Evolutionary conservation across 129 eudicot species (phyloP), one percentile per base, ranked within the genome.

Genomic region (Tagetes erecta): DNA sequence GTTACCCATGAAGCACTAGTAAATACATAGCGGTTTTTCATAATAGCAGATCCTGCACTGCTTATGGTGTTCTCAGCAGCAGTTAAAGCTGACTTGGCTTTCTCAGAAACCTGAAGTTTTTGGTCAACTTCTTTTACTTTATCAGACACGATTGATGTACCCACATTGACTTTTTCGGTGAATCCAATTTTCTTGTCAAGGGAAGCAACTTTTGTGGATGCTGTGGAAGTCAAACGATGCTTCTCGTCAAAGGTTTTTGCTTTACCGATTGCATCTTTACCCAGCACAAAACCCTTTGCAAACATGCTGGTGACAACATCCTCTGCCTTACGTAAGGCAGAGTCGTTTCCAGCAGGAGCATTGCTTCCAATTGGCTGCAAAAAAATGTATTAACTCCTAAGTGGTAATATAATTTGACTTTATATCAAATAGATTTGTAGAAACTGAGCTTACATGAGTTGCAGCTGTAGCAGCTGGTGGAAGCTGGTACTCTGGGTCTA

Each of bases 41-140:
- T 85, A 14, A 85, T 79, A 45, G 89, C 89, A 11, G 84, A 85
- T 30, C 89, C 83, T 0, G 89, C 89, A 50, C 33, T 78, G 14
- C 36, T 79, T 20, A 82, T 86, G 2, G 80, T 85, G 42, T 82
- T 81, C 74, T 76, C 89, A 31, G 89, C 86, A 58, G 82, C 86
- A 3, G 84, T 75, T 37, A 74, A 60, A n/a, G 89, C 89, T 2
- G 82, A 82, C 42, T 79, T 85, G 56, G 83, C 83, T 53, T 85
- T 85, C 70, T 82, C 89, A 1, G 89, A 81, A 38, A 85, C 89
- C 67, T 82, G 89, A 60, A 81, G 80, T 60, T 85, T 85, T 57
- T 81, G 86, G 71, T 85, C 89, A 72, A 85, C 89, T 81, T 85
- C 86, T 50, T 77, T 76, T 35, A 85, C 89, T 75, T 84, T 84